Evolutionary conservation across 2,329 filamentous ascomycete genomes (phyloP).

Genomic region (Pleomassaria siparia): DNA sequence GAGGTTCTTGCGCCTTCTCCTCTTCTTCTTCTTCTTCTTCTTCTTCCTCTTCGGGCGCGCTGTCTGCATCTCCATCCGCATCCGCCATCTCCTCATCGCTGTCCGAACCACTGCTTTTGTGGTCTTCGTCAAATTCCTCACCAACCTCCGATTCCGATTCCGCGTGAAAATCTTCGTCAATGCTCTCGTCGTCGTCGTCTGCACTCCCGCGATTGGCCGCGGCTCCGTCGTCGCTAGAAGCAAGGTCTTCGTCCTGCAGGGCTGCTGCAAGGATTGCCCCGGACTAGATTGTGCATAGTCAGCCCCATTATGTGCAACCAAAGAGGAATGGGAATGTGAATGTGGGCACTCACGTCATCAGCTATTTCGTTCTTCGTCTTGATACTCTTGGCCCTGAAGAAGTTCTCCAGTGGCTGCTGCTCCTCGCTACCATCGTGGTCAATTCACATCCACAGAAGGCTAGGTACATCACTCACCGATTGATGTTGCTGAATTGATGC

Average conservation of each 20-base stretch:
- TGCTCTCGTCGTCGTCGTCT: slow-evolving; percentile 92
- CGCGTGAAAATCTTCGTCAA: slow-evolving; percentile 93
- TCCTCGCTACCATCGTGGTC: slow-evolving; percentile 65
- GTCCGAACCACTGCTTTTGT: slow-evolving; percentile 78
- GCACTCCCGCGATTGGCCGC: slow-evolving; percentile 82
- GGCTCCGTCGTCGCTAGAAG: slow-evolving; percentile 74
- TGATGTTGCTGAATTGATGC: slow-evolving; percentile 98
- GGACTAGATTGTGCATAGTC: slow-evolving; percentile 44
- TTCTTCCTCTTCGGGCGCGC: slow-evolving; percentile 27
- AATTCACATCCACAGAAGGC: slow-evolving; percentile 11
- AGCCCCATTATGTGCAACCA: slow-evolving; percentile 16
- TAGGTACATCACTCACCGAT: slow-evolving; percentile 58
- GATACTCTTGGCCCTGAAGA: slow-evolving; percentile 94
- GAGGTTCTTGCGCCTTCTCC: slow-evolving; percentile 43
- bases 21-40: slow-evolving; percentile 56
- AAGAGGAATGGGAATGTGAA: background rate
- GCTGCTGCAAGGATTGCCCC: slow-evolving; percentile 72
- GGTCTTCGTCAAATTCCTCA: slow-evolving; percentile 90
- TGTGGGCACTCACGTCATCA: slow-evolving; percentile 70
- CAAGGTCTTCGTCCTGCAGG: slow-evolving; percentile 79
- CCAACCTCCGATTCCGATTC: slow-evolving; percentile 94
- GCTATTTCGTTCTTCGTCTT: slow-evolving; percentile 99
- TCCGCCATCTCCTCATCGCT: slow-evolving; percentile 67
- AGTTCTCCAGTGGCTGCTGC: slow-evolving; percentile 91
- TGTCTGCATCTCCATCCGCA: slow-evolving; percentile 43